phyloP scores from a whole-genome alignment of 352 stramenopile species.

The Phytophthora idaei region DNA sequence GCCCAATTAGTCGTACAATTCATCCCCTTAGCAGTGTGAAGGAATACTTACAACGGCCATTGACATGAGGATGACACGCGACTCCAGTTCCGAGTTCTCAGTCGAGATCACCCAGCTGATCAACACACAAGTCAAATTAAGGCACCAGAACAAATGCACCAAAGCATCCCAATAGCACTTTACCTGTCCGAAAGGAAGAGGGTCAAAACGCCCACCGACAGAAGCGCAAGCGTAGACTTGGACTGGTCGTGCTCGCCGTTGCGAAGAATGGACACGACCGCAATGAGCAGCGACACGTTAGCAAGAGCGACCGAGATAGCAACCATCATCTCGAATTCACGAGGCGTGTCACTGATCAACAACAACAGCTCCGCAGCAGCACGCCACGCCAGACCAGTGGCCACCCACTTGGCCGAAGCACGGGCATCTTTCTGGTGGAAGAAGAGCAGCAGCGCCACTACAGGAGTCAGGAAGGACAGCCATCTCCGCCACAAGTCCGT shows the following conservation, averaged over 20 bases:
- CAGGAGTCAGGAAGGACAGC: slow-evolving; percentile 68
- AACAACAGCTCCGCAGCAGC: slow-evolving; percentile 71
- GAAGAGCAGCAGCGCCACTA: slow-evolving; percentile 71
- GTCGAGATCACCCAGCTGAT: slow-evolving; percentile 60
- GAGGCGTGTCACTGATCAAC: slow-evolving; percentile 48
- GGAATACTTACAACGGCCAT: slow-evolving; percentile 57
- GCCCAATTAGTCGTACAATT: slow-evolving; percentile 10
- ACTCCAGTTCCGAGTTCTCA: slow-evolving; percentile 56
- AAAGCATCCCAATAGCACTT: background rate
- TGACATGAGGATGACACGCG: slow-evolving; percentile 80
- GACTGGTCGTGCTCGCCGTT: slow-evolving; percentile 58
- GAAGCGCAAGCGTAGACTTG: slow-evolving; percentile 58
- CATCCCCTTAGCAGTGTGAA: slow-evolving; percentile 1
- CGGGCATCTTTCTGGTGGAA: slow-evolving; percentile 79
- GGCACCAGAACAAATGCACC: background rate
- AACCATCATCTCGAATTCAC: slow-evolving; percentile 57
- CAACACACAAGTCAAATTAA: slow-evolving; percentile 14
- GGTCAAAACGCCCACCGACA: slow-evolving; percentile 40
- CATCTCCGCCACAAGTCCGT: slow-evolving; percentile 58
- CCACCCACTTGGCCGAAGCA: slow-evolving; percentile 80
- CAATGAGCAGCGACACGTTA: slow-evolving; percentile 63
- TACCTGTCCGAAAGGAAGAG: slow-evolving; percentile 83
- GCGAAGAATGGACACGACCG: slow-evolving; percentile 50
- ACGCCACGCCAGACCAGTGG: slow-evolving; percentile 81
- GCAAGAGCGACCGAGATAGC: slow-evolving; percentile 46